Base-by-base conservation (phyloP, 1,284 basidiomycete species). In the Ceratobasidium sp. region DNA sequence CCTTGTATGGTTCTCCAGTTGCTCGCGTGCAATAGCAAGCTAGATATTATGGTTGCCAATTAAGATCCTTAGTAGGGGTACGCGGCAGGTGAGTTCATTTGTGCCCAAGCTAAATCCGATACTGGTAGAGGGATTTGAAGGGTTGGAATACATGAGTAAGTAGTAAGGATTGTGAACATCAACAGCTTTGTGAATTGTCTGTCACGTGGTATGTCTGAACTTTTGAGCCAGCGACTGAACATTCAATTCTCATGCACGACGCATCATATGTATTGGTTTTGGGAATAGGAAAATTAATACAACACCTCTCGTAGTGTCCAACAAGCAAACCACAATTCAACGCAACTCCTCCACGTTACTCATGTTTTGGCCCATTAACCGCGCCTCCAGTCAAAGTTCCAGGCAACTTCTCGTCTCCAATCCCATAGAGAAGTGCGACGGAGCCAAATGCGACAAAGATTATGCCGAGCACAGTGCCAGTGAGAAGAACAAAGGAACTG, bases 401-500 rank as follows among this genome's bases (percentile, higher is more conserved):
- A 4, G 92, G 92, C 73, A 94, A 81, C 75, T 87, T 84, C 76
- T 87, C 82, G 49, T 81, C 81, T 32, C 89, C 91, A 52, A 92
- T 84, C 9, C 82, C 83, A 69, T 86, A 89, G 14, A 94, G 84
- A 28, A 94, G 80, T 2, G 86, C 87, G 35, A 93, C 81, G 2
- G 91, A 89, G 4, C 89, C 90, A n/a, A 84, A 85, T 28, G 89
- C 83, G 73, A 93, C 80, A 26, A 93, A 78, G 30, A 92, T 79
- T 62, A 94, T 81, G 1, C 85, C 85, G 71, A 93, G 80, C 21
- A 85, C 85, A 0, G 90, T 91, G 50, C 92, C 91, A 2, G 87
- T 81, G 58, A 94, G 81, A 54, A 94, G 85, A 26, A 90, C 88
- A 76, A 94, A 94, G 18, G 89, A 86, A 3, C 91, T 93, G n/a